Evolutionary conservation across 345 rosid species (phyloP).

Genomic region (Eucalyptus marginata): DNA sequence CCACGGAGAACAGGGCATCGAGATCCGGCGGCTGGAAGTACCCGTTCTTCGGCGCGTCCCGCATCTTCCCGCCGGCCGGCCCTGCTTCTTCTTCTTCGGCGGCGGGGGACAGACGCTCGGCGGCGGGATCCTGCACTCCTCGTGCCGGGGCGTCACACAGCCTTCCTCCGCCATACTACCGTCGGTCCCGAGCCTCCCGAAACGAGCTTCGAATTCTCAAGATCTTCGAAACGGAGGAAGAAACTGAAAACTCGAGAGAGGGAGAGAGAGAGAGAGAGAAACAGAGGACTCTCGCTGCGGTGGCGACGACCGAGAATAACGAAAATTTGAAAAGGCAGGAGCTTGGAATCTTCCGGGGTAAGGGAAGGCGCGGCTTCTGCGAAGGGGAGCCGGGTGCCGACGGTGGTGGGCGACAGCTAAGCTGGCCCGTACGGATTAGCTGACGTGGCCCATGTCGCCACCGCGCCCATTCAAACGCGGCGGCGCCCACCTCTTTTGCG

Average conservation of each 20-base stretch:
- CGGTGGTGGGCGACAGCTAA: conserved; percentile 12
- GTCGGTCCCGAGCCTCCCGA: background rate
- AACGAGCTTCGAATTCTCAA: background rate
- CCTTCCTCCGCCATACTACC: conserved; percentile 20
- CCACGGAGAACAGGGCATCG: conserved; percentile 32
- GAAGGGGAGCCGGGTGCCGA: background rate
- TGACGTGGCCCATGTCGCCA: conserved; percentile 7
- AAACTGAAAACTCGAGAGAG: background rate
- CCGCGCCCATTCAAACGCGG: conserved; percentile 1
- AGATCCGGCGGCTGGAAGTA: conserved; percentile 71
- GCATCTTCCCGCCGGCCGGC: conserved; percentile 6
- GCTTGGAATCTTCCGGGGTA: background rate
- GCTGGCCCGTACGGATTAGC: background rate
- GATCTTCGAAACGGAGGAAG: background rate
- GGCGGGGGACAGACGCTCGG: conserved; percentile 48
- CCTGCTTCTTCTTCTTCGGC: conserved; percentile 37
- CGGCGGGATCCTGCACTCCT: conserved; percentile 32
- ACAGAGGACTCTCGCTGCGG: background rate
- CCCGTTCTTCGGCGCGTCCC: conserved; percentile 49
- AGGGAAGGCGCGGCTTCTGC: background rate
- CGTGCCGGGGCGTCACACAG: conserved; percentile 49
- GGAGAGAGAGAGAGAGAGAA: background rate
- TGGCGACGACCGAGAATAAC: background rate
- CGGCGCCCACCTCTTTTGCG: conserved; percentile 12
- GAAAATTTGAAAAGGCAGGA: background rate